Evolutionary conservation across 1,284 basidiomycete genomes (phyloP).

Genomic region (Ganoderma meredithae): DNA sequence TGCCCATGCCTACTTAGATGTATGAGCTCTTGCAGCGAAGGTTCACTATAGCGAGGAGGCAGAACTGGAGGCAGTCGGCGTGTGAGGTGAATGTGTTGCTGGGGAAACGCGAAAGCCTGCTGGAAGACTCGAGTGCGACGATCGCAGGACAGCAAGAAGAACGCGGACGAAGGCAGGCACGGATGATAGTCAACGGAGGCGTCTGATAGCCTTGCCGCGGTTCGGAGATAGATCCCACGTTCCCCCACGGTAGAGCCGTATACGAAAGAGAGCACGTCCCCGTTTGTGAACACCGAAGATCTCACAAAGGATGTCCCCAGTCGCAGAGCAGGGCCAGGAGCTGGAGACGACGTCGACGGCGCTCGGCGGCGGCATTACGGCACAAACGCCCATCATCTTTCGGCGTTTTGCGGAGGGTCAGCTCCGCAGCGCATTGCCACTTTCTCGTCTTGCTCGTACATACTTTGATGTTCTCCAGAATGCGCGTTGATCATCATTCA

Average conservation of each 20-base stretch:
- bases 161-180: neutral
- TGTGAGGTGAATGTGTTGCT: neutral
- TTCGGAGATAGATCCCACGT: constrained; percentile 1
- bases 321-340: neutral
- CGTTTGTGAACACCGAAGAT: neutral
- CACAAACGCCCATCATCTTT: too few species aligned
- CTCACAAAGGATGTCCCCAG: neutral
- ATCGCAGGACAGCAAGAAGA: constrained; percentile 1
- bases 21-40: neutral
- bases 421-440: too few species aligned
- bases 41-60: neutral
- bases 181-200: neutral
- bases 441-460: too few species aligned
- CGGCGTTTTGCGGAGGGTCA: too few species aligned
- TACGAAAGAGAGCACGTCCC: neutral
- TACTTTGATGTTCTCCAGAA: too few species aligned
- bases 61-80: neutral
- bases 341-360: neutral
- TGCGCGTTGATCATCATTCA: neutral
- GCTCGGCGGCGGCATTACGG: too few species aligned
- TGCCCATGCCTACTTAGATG: neutral
- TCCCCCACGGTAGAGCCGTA: neutral
- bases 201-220: neutral
- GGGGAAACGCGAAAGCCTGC: constrained; percentile 3
- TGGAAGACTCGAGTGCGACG: constrained; percentile 3